Percentiles rank a stretch among this genome's conserved stretches.
phyloP scores from a whole-genome alignment of 225 moss, liverwort and hornwort genomes.

The Neckera pumila region DNA sequence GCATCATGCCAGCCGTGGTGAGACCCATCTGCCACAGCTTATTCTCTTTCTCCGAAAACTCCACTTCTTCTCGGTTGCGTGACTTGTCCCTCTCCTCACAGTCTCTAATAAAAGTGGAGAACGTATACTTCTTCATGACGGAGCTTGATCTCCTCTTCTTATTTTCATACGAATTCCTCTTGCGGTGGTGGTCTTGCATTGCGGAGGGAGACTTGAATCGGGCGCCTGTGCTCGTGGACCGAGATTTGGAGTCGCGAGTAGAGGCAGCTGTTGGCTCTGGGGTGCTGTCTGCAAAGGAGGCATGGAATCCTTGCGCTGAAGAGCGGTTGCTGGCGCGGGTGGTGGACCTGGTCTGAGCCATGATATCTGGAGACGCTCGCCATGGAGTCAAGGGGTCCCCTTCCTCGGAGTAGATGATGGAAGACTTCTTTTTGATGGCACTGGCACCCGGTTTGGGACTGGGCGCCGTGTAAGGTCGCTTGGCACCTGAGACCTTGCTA shows the following conservation, averaged over 20 bases:
- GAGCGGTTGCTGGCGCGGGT: constrained; percentile 23
- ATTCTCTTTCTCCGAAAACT: constrained; percentile 73
- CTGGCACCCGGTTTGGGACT: background rate
- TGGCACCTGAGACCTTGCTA: constrained; percentile 1
- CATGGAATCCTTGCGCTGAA: constrained; percentile 18
- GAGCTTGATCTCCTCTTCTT: constrained; percentile 16
- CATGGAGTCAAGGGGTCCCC: constrained; percentile 28
- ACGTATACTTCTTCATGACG: constrained; percentile 30
- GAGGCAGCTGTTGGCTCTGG: background rate
- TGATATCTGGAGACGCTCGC: constrained; percentile 8
- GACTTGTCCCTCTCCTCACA: constrained; percentile 36
- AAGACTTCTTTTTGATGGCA: constrained; percentile 14
- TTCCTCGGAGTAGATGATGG: constrained; percentile 17
- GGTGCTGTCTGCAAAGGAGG: constrained; percentile 21
- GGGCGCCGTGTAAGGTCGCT: constrained; percentile 38
- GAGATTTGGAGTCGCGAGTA: background rate
- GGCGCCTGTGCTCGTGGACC: background rate
- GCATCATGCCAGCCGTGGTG: constrained; percentile 37
- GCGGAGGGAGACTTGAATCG: constrained; percentile 30
- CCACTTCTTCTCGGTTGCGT: constrained; percentile 26
- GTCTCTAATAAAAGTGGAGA: constrained; percentile 47
- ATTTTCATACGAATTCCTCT: background rate
- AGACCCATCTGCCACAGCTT: constrained; percentile 72
- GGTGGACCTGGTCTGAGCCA: constrained; percentile 1
- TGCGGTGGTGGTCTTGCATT: constrained; percentile 13